Conservation (phyloP, 2,329 filamentous ascomycete genomes). For the Xylaria sp. region DNA sequence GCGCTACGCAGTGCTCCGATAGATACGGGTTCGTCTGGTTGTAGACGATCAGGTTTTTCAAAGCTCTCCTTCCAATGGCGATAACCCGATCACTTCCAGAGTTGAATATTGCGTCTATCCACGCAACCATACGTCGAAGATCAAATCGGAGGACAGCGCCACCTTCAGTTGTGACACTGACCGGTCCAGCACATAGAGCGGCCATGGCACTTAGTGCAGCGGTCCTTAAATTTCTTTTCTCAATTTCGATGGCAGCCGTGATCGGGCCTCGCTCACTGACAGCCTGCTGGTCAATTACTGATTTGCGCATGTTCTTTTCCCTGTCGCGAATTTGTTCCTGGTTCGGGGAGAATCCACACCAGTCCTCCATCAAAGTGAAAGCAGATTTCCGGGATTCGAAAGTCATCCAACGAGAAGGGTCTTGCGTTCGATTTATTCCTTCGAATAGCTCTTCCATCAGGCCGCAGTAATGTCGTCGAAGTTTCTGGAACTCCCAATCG, state of each 20-base stretch:
- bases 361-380: constrained; percentile 97
- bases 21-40: constrained; percentile 89
- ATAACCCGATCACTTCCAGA: constrained; percentile 93
- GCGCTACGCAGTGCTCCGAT: constrained; percentile 88
- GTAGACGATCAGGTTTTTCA: constrained; percentile 89
- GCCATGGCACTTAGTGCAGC: constrained; percentile 97
- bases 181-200: constrained; percentile 84
- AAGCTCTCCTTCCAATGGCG: constrained; percentile 84
- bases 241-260: constrained; percentile 93
- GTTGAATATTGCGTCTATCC: constrained; percentile 95
- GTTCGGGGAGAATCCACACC: constrained; percentile 97
- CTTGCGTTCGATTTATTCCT: constrained; percentile 84
- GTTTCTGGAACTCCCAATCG: constrained; percentile 92
- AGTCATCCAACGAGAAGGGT: constrained; percentile 93
- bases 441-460: constrained; percentile 93
- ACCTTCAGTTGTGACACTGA: constrained; percentile 89
- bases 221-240: constrained; percentile 90
- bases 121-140: constrained; percentile 88
- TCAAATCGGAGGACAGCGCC: constrained; percentile 91
- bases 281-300: constrained; percentile 82
- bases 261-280: constrained; percentile 79
- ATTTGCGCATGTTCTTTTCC: constrained; percentile 88
- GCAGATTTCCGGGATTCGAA: constrained; percentile 96
- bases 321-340: constrained; percentile 82
- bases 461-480: constrained; percentile 93